Conservation (phyloP, 441 rosid species). For the Melastoma candidum region DNA sequence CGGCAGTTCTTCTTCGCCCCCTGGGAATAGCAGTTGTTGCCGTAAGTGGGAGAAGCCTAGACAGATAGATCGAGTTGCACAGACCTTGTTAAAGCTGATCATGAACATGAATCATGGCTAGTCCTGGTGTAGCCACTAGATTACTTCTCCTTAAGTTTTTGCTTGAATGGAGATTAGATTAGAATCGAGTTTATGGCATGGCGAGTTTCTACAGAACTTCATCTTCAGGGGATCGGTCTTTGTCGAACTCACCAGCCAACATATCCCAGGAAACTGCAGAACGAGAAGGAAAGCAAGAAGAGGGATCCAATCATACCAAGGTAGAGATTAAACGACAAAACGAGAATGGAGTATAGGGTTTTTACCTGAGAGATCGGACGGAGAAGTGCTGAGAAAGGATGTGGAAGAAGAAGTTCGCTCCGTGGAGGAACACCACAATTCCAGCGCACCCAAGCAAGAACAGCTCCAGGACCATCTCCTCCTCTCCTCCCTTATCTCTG, state of each 20-base stretch:
- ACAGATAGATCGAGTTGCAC: no score
- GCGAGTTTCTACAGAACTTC: no score
- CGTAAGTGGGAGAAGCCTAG: no score
- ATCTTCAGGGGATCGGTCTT: no score
- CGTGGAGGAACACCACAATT: conserved; percentile 51
- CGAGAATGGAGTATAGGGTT: neutral
- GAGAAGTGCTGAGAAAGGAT: conserved; percentile 34
- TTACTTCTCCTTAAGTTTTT: no score
- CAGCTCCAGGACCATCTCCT: conserved; percentile 36
- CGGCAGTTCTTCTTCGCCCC: no score
- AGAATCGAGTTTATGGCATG: no score
- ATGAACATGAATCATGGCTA: no score
- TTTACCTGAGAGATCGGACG: conserved; percentile 44
- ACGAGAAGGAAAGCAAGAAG: neutral
- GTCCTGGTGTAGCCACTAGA: no score
- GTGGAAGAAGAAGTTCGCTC: conserved; percentile 56
- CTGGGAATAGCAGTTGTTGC: no score
- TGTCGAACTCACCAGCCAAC: conserved; percentile 33
- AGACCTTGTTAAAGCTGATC: no score
- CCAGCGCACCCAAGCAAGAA: conserved; percentile 46
- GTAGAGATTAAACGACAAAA: neutral
- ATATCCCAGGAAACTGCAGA: conserved; percentile 49
- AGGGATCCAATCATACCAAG: neutral
- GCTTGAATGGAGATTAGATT: no score
- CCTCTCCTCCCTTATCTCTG: neutral